Percentiles rank a stretch among this genome's conserved stretches.
These are phyloP conservation scores for Coriolopsis trogii DNA, from an alignment of 1,284 basidiomycete species.

Conservation along the genomic window DNA sequence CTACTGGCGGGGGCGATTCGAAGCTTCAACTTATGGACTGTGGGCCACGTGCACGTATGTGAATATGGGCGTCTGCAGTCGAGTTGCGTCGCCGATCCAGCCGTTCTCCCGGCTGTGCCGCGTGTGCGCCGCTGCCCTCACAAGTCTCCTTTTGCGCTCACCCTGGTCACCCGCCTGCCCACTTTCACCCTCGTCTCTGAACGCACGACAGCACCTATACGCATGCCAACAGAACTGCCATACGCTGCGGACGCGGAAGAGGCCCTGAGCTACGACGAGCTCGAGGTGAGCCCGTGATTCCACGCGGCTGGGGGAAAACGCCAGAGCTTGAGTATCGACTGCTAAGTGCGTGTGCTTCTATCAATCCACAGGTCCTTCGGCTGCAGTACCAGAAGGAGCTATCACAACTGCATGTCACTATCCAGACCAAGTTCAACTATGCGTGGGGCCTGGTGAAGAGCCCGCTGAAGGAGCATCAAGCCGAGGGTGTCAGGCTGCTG, in stretches of 20 bases:
- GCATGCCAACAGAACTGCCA: conserved; percentile 84
- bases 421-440: conserved; percentile 98
- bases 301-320: neutral
- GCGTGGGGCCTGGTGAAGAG: conserved; percentile 97
- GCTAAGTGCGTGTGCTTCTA: neutral
- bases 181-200: neutral
- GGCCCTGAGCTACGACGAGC: conserved; percentile 87
- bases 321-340: neutral
- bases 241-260: conserved; percentile 95
- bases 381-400: conserved; percentile 90
- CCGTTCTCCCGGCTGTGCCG: neutral
- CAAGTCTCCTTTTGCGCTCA: too few species aligned
- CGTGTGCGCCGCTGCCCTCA: too few species aligned
- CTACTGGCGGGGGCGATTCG: too few species aligned
- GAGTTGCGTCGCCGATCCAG: too few species aligned
- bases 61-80: conserved; percentile 1
- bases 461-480: conserved; percentile 79
- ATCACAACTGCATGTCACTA: conserved; percentile 83
- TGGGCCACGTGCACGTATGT: too few species aligned
- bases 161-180: neutral
- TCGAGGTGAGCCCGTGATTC: conserved; percentile 61
- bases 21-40: too few species aligned
- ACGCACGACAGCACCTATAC: neutral
- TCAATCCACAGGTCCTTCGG: conserved; percentile 66
- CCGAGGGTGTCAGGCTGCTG: conserved; percentile 87